Percentiles rank a stretch among this genome's conserved stretches.
Evolutionary conservation across 192 early-diverging fungal genomes (phyloP).

Genomic region (Rhizophagus prolifer): DNA sequence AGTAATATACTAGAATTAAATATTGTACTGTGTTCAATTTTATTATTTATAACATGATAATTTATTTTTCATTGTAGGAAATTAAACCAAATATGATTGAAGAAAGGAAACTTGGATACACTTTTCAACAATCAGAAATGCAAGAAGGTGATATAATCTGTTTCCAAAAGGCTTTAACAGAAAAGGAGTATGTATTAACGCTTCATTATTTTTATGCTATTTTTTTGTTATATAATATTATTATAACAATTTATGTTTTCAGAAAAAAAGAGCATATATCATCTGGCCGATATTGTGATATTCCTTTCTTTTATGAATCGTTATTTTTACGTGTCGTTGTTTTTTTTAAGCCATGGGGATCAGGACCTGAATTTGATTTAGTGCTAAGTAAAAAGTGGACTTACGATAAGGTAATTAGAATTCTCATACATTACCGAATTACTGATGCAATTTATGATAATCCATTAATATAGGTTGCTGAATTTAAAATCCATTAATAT

Average conservation of each 20-base stretch:
- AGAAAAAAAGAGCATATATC: conserved; percentile 40
- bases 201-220: too few relatives aligned
- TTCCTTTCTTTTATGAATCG: conserved; percentile 79
- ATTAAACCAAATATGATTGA: conserved; percentile 94
- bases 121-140: conserved; percentile 77
- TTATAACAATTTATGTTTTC: neutral
- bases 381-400: conserved; percentile 56
- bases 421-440: too few relatives aligned
- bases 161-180: too few relatives aligned
- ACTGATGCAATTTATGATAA: conserved; percentile 36
- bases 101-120: conserved; percentile 57
- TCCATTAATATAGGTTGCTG: too few relatives aligned
- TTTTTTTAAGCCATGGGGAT: conserved; percentile 33
- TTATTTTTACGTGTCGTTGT: conserved; percentile 59
- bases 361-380: conserved; percentile 44
- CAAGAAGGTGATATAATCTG: conserved; percentile 95
- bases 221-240: too few relatives aligned
- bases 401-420: too few relatives aligned
- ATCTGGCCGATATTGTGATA: conserved; percentile 42
- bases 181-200: conserved; percentile 43
- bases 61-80: conserved; percentile 54
- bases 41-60: too few relatives aligned
- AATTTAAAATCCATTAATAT: too few relatives aligned
- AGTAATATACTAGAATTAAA: too few relatives aligned
- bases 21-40: too few relatives aligned